A percentile compares a stretch with the other conserved stretches of the same genome.
phyloP scores from a whole-genome alignment of 2,329 filamentous ascomycete species.

The Talaromyces rugulosus region DNA sequence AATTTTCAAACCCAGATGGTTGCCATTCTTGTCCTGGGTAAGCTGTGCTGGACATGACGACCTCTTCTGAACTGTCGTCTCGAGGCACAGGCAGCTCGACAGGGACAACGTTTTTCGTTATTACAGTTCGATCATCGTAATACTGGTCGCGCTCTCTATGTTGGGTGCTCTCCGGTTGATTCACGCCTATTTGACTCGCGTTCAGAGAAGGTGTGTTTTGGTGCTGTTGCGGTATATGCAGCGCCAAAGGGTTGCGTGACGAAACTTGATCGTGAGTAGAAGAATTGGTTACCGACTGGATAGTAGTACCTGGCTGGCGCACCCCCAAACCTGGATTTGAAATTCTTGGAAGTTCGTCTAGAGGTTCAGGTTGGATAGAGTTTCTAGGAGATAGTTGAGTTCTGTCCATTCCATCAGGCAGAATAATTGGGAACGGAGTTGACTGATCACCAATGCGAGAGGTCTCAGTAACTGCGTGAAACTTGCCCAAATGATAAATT shows the following conservation, averaged over 20 bases:
- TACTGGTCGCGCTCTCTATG: background rate
- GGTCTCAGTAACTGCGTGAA: slow-evolving; percentile 27
- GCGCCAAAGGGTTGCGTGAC: background rate
- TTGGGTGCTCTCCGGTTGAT: background rate
- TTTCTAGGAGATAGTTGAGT: slow-evolving; percentile 13
- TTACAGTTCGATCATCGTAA: slow-evolving; percentile 19
- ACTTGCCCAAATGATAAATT: slow-evolving; percentile 29
- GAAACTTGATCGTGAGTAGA: background rate
- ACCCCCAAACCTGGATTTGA: slow-evolving; percentile 1
- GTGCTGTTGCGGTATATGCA: background rate
- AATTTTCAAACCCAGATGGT: slow-evolving; percentile 21
- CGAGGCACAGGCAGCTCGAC: slow-evolving; percentile 31
- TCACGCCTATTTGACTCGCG: background rate
- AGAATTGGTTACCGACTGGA: background rate
- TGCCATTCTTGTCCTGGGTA: slow-evolving; percentile 48
- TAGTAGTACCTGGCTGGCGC: background rate
- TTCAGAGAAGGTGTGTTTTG: background rate
- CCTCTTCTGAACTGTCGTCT: slow-evolving; percentile 41
- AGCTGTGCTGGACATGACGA: slow-evolving; percentile 45
- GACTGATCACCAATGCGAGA: slow-evolving; percentile 32
- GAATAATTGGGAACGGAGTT: slow-evolving; percentile 31
- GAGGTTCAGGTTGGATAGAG: slow-evolving; percentile 10
- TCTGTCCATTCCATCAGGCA: slow-evolving; percentile 24
- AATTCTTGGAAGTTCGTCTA: slow-evolving; percentile 15
- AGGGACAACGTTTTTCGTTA: slow-evolving; percentile 23